Conservation (phyloP, 805 yeast species). For the Teunomyces lycoperdinae region DNA sequence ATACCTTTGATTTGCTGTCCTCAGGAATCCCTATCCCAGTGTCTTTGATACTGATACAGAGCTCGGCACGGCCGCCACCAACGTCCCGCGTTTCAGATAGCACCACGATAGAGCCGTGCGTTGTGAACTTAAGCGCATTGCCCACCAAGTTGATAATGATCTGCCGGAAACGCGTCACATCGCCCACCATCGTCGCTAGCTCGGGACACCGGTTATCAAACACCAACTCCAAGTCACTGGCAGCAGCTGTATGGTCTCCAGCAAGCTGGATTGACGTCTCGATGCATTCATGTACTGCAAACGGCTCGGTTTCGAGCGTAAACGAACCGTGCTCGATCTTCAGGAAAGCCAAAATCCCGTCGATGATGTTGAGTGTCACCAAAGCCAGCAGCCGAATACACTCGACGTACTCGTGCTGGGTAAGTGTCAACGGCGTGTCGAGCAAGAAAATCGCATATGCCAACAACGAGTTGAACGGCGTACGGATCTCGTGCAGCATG, state of each 20-base stretch:
- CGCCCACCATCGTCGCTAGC: slow-evolving; percentile 42
- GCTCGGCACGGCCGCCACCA: slow-evolving; percentile 32
- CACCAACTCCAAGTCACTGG: slow-evolving; percentile 44
- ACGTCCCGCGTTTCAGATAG: slow-evolving; percentile 30
- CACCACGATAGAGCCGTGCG: slow-evolving; percentile 40
- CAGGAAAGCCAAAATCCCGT: slow-evolving; percentile 53
- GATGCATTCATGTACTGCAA: slow-evolving; percentile 42
- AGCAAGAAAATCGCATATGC: slow-evolving; percentile 48
- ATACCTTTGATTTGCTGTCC: slow-evolving; percentile 42
- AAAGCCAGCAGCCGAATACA: slow-evolving; percentile 50
- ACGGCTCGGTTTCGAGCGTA: slow-evolving; percentile 41
- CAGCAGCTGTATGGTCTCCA: slow-evolving; percentile 43
- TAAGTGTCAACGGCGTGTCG: slow-evolving; percentile 42
- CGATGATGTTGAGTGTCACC: slow-evolving; percentile 51
- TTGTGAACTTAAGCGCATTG: slow-evolving; percentile 52
- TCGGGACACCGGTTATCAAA: slow-evolving; percentile 41
- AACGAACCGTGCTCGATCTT: slow-evolving; percentile 56
- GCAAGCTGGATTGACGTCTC: slow-evolving; percentile 48
- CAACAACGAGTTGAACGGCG: slow-evolving; percentile 52
- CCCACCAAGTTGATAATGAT: slow-evolving; percentile 51
- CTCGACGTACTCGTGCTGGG: slow-evolving; percentile 51
- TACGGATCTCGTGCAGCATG: slow-evolving; percentile 57
- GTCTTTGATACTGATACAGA: slow-evolving; percentile 42
- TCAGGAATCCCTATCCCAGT: slow-evolving; percentile 55
- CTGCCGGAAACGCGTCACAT: slow-evolving; percentile 49